Conservation (phyloP, 2,329 filamentous ascomycete species). For the Aspergillus aculeatinus region DNA sequence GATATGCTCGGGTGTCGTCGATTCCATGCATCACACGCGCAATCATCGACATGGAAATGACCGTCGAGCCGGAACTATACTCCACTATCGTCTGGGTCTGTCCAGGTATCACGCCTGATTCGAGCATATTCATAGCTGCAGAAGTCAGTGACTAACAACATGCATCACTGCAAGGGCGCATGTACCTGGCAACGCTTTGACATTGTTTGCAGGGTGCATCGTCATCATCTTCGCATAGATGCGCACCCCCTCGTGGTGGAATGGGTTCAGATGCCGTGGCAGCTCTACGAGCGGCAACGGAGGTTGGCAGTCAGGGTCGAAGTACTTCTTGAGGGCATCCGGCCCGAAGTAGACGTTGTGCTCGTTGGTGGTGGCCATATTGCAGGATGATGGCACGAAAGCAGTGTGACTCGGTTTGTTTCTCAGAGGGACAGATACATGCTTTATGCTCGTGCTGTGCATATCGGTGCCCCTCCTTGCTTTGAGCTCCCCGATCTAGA, state of each 20-base stretch:
- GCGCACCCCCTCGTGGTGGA: conserved; percentile 56
- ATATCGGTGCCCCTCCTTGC: not conserved
- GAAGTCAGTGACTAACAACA: not conserved
- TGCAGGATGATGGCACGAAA: not conserved
- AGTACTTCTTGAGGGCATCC: conserved; percentile 59
- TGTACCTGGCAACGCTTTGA: conserved; percentile 58
- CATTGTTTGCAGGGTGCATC: conserved; percentile 63
- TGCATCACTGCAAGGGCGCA: not conserved
- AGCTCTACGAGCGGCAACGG: conserved; percentile 63
- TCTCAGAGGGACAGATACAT: no score
- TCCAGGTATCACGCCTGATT: conserved; percentile 42
- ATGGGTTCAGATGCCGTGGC: conserved; percentile 58
- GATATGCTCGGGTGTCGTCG: conserved; percentile 54
- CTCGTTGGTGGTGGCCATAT: conserved; percentile 32
- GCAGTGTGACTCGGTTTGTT: not conserved
- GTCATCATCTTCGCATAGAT: conserved; percentile 68
- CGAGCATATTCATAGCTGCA: conserved; percentile 53
- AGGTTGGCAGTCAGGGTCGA: conserved; percentile 58
- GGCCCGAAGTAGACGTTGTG: conserved; percentile 60
- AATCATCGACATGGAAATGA: conserved; percentile 60
- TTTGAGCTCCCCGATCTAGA: not conserved
- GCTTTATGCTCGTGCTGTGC: not conserved
- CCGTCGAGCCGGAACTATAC: conserved; percentile 62
- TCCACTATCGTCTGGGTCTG: conserved; percentile 57
- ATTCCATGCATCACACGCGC: conserved; percentile 53